Conservation (phyloP, 139 green algal species). For the Trebouxia sp. region DNA sequence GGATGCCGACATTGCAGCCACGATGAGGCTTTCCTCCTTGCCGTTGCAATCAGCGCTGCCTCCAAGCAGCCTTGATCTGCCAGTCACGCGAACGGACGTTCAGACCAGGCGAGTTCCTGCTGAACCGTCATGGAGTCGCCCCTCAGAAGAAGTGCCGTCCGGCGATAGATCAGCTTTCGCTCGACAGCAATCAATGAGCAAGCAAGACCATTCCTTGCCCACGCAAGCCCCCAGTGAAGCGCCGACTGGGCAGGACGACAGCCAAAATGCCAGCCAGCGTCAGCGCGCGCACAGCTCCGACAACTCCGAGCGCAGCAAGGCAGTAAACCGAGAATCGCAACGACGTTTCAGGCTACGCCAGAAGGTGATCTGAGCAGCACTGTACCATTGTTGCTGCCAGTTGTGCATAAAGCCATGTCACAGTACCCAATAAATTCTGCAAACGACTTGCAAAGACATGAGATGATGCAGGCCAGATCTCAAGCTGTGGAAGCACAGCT, state of each 20-base stretch:
- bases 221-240: neutral
- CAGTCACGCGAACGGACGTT: too few species aligned
- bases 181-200: neutral
- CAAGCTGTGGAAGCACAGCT: constrained; percentile 8
- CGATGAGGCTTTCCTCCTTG: too few species aligned
- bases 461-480: neutral
- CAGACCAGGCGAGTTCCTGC: too few species aligned
- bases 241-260: neutral
- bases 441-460: too few species aligned
- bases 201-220: neutral
- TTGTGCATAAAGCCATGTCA: too few species aligned
- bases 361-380: constrained; percentile 3
- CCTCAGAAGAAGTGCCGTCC: too few species aligned
- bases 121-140: too few species aligned
- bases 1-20: neutral
- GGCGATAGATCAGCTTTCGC: too few species aligned
- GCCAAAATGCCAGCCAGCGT: neutral
- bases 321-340: constrained; percentile 8
- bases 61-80: neutral
- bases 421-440: too few species aligned
- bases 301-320: neutral
- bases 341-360: constrained; percentile 6
- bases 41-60: neutral
- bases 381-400: too few species aligned
- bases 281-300: neutral